Base-by-base conservation (phyloP, 495 filamentous ascomycete species). In the Jackrogersella multiformis region DNA sequence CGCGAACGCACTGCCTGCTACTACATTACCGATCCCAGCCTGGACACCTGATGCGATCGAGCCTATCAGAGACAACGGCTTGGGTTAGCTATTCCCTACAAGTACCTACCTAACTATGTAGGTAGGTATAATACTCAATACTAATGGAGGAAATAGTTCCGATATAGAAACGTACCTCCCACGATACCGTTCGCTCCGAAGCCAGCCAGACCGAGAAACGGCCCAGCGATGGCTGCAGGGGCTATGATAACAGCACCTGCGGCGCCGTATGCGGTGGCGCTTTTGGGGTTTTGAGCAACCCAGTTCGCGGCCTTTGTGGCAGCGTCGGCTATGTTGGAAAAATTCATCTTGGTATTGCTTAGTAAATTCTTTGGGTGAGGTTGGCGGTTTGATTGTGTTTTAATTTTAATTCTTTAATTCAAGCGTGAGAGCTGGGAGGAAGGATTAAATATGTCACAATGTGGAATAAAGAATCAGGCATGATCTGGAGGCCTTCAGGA, bases 31-130 rank as follows among this genome's bases (percentile, higher is more conserved):
- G 2, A 70, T 58, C 9, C 39, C 48, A 5, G 56, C 38, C 18
- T 75, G 74, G 0, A 42, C 38, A 0, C 24, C 41, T 0, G 73
- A 54, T 39, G 73, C 73, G 9, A 72, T 1, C 1, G 74, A 69
- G 4, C 52, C 68, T 73, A 24, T n/a, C 8, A 39, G 23, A 10
- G 39, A 20, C n/a, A 16, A 3, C 42, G 0, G 13, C 0, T 13
- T 41, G 2, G 7, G 26, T 42, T 51, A 61, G n/a, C n/a, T n/a
- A n/a, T n/a, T n/a, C n/a, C n/a, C n/a, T n/a, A n/a, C n/a, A n/a
- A n/a, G n/a, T n/a, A n/a, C n/a, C n/a, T n/a, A n/a, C n/a, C n/a
- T n/a, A n/a, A n/a, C n/a, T n/a, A n/a, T n/a, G n/a, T n/a, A n/a
- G n/a, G n/a, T n/a, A n/a, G n/a, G 34, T 16, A 21, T 0, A 36